Base-by-base conservation (phyloP, 371 early-diverging fungal species). In the Syncephalastrum sp. region DNA sequence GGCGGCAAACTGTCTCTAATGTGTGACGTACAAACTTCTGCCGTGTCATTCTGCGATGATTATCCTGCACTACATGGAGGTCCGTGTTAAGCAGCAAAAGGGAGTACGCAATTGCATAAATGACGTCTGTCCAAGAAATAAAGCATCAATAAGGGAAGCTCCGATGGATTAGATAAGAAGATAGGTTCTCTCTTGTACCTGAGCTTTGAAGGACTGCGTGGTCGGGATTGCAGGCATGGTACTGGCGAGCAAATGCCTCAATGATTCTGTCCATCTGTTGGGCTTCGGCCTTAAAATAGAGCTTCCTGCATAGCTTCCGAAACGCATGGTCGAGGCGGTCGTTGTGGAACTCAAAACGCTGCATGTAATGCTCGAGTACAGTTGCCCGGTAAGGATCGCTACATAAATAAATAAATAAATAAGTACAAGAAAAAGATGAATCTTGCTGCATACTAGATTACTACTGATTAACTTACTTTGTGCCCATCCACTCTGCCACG, bases 221-320 rank as follows among this genome's bases (percentile, higher is more conserved):
- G 25, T 81, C 68, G 1, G 81, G 81, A 64, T 95, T 93, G 68
- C 94, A 94, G 17, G 79, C 81, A 78, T 88, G 89, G 66, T 89
- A 96, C 5, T 91, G 75, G 54, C 77, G 70, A 23, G 95, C 82
- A 72, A 96, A 89, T 24, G 75, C 87, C 48, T 84, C 83, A 41
- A 96, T 64, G 38, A 96, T 88, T n/a, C 96, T 85, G 68, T 94
- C 95, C 17, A 95, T 87, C 54, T 88, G 85, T 70, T 96, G 97
- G 6, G 95, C 86, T 70, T 96, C 97, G 16, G 92, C 97, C 48
- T 87, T 89, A 57, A 96, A 73, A 19, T 85, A 84, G 1, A 95
- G 69, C 19, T 90, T 88, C 21, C 75, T 72, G 59, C 93, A 93
- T 42, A 95, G 66, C 16, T 62, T 79, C 48, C 77, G 75, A 57